Evolutionary conservation across 371 early-diverging fungal genomes (phyloP).

Genomic region (Mucor saturninus): DNA sequence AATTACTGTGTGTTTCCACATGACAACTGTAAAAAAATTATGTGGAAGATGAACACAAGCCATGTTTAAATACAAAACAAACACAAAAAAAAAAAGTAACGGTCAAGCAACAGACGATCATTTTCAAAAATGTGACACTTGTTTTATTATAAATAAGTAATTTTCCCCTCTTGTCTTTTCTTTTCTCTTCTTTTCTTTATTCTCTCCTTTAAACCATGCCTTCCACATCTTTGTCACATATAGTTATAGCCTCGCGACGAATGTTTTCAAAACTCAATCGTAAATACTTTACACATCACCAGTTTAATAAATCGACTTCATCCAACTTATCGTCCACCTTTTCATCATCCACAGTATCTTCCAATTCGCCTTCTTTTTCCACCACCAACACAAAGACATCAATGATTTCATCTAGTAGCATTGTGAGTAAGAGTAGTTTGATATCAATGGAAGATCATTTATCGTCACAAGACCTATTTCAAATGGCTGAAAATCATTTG

Average conservation of each 20-base stretch:
- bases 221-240: constrained; percentile 12
- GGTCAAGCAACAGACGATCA: background rate
- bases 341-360: constrained; percentile 4
- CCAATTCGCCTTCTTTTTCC: background rate
- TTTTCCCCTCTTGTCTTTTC: constrained; percentile 6
- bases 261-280: constrained; percentile 22
- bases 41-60: constrained; percentile 8
- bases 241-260: constrained; percentile 24
- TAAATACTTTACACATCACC: constrained; percentile 10
- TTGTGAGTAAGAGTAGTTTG: background rate
- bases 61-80: constrained; percentile 9
- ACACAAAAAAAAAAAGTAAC: background rate
- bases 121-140: constrained; percentile 3
- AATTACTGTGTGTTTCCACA: constrained; percentile 18
- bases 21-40: constrained; percentile 2
- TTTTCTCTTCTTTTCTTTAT: constrained; percentile 6
- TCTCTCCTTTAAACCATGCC: constrained; percentile 3
- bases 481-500: constrained; percentile 54
- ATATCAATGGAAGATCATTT: background rate
- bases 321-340: background rate
- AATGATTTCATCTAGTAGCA: background rate
- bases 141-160: background rate
- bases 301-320: background rate
- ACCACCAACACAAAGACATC: background rate
- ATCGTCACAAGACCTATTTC: constrained; percentile 25